Evolutionary conservation across 805 yeast genomes (phyloP).

Genomic region (Brettanomyces naardenensis): DNA sequence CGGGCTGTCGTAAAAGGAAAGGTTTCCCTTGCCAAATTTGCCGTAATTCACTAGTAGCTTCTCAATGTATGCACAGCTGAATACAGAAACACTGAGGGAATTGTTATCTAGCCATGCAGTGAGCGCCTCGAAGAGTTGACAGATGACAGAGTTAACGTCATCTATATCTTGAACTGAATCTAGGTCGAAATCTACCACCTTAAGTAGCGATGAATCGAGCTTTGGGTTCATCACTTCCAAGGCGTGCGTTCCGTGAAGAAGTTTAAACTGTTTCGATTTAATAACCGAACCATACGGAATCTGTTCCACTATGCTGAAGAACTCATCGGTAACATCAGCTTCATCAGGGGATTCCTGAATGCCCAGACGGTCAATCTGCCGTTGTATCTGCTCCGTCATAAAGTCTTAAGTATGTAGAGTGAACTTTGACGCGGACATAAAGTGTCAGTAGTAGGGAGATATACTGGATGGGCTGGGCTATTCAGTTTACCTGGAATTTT

Average conservation of each 20-base stretch:
- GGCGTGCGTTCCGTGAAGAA: conserved; percentile 83
- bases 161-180: conserved; percentile 24
- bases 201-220: conserved; percentile 72
- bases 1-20: conserved; percentile 5
- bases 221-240: conserved; percentile 65
- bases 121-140: conserved; percentile 43
- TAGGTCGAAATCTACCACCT: conserved; percentile 37
- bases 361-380: conserved; percentile 5
- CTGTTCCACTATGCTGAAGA: conserved; percentile 30
- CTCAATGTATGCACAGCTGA: conserved; percentile 62
- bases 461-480: too few species aligned
- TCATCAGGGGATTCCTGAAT: conserved; percentile 9
- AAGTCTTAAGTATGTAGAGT: not conserved
- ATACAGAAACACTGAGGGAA: conserved; percentile 66
- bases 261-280: conserved; percentile 50
- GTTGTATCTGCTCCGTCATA: conserved; percentile 7
- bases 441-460: too few species aligned
- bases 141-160: conserved; percentile 43
- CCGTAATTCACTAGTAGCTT: conserved; percentile 12
- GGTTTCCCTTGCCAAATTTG: conserved; percentile 5
- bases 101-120: conserved; percentile 73
- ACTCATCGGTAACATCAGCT: conserved; percentile 49
- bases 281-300: conserved; percentile 45
- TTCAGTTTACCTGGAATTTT: too few species aligned
- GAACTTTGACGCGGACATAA: too few species aligned